phyloP scores from a whole-genome alignment of 163 green algal species.

The Scenedesmus sp. region DNA sequence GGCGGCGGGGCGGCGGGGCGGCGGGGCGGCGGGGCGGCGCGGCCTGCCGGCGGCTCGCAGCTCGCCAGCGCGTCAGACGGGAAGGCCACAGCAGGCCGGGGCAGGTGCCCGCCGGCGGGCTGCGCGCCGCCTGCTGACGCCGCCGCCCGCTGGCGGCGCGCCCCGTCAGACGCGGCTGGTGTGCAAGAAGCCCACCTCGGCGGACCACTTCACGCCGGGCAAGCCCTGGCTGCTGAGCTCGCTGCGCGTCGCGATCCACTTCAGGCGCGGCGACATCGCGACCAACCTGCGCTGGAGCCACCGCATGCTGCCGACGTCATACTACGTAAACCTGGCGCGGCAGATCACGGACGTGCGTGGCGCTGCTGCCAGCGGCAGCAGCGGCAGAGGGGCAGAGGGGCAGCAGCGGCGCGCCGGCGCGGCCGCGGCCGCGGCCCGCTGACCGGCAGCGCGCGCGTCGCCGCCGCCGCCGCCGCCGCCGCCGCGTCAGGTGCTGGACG shows the following conservation, averaged over 20 bases:
- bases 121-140: too few species aligned
- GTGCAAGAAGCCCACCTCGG: conserved; percentile 25
- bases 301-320: conserved; percentile 36
- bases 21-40: too few species aligned
- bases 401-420: too few species aligned
- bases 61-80: too few species aligned
- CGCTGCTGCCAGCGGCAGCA: conserved; percentile 2
- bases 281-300: conserved; percentile 21
- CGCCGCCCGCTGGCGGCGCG: too few species aligned
- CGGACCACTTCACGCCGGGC: conserved; percentile 11
- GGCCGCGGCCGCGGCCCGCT: too few species aligned
- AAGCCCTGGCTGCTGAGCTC: conserved; percentile 35
- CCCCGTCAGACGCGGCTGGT: conserved; percentile 7
- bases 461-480: conserved; percentile 1
- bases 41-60: too few species aligned
- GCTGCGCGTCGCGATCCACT: conserved; percentile 16
- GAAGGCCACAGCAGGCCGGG: too few species aligned
- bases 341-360: conserved; percentile 39
- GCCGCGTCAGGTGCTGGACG: conserved; percentile 7
- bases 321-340: conserved; percentile 38
- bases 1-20: too few species aligned
- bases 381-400: too few species aligned
- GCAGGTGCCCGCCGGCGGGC: too few species aligned
- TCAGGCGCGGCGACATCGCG: conserved; percentile 24
- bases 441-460: neutral